Conservation (phyloP, 2,329 filamentous ascomycete genomes). For the Parafenestella ontariensis region DNA sequence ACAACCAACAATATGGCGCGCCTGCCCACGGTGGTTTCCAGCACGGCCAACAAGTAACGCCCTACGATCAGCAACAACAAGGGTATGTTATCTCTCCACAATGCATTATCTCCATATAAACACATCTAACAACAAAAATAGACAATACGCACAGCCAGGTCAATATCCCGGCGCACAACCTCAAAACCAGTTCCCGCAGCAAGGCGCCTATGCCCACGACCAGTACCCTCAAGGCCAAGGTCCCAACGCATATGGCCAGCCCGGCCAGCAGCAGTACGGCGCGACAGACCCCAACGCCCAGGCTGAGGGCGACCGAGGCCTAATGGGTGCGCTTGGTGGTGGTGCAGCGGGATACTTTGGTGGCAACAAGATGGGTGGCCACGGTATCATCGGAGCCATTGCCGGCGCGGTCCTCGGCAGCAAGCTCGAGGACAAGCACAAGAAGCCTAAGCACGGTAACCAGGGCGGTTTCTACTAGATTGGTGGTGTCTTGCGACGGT, state of each 20-base stretch:
- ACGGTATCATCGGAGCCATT: slow-evolving; percentile 64
- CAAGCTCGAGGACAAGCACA: slow-evolving; percentile 62
- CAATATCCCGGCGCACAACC: slow-evolving; percentile 44
- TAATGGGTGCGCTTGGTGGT: slow-evolving; percentile 64
- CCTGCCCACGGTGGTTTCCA: slow-evolving; percentile 59
- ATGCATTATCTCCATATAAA: slow-evolving; percentile 6
- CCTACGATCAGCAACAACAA: slow-evolving; percentile 46
- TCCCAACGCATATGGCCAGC: slow-evolving; percentile 43
- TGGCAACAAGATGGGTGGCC: slow-evolving; percentile 62
- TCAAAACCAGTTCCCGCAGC: slow-evolving; percentile 50
- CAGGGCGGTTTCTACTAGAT: slow-evolving; percentile 15
- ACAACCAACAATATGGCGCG: slow-evolving; percentile 53
- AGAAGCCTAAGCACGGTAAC: slow-evolving; percentile 47
- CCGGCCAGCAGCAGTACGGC: slow-evolving; percentile 49
- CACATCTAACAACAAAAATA: slow-evolving; percentile 22
- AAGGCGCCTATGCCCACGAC: slow-evolving; percentile 49
- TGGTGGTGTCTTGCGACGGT: not conserved
- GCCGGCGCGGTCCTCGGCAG: slow-evolving; percentile 64
- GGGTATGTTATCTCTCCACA: slow-evolving; percentile 31
- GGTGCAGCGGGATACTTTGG: slow-evolving; percentile 64
- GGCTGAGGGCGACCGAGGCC: slow-evolving; percentile 63
- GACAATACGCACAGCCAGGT: slow-evolving; percentile 34
- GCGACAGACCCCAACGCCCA: slow-evolving; percentile 55
- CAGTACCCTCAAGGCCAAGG: slow-evolving; percentile 46
- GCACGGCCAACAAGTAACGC: slow-evolving; percentile 50